A percentile compares a stretch with the other conserved stretches of the same genome.
phyloP scores from a whole-genome alignment of 2,329 filamentous ascomycete genomes.

The Onygena corvina region DNA sequence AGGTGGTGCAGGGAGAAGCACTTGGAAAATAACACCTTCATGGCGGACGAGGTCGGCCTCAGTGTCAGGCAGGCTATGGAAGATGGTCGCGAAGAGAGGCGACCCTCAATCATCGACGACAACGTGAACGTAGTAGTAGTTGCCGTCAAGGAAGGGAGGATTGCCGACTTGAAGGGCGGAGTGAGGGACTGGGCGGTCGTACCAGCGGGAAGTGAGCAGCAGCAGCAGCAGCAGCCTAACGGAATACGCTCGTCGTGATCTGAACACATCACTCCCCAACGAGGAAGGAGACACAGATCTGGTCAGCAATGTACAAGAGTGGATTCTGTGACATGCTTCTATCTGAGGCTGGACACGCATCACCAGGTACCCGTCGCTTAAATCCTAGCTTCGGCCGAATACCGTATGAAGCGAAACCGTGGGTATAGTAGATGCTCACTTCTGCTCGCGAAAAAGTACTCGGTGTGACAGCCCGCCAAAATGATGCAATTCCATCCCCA shows the following conservation, averaged over 20 bases:
- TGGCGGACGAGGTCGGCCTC: constrained; percentile 37
- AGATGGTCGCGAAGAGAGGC: constrained; percentile 24
- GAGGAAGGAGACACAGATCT: too few relatives aligned
- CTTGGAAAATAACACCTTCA: constrained; percentile 84
- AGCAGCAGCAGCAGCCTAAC: not conserved
- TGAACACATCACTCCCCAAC: too few relatives aligned
- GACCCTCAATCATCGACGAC: constrained; percentile 51
- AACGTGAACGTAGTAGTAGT: constrained; percentile 83
- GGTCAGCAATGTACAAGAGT: too few relatives aligned
- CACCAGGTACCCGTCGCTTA: too few relatives aligned
- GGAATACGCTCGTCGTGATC: not conserved
- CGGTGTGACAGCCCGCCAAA: too few relatives aligned
- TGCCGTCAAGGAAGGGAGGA: constrained; percentile 68
- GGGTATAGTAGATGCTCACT: too few relatives aligned
- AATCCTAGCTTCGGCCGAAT: too few relatives aligned
- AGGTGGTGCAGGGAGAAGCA: constrained; percentile 71
- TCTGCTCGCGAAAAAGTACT: too few relatives aligned
- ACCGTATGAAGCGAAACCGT: too few relatives aligned
- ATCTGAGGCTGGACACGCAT: too few relatives aligned
- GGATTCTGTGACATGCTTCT: too few relatives aligned
- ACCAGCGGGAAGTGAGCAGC: constrained; percentile 21
- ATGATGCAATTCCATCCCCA: too few relatives aligned
- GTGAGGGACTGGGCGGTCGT: constrained; percentile 62
- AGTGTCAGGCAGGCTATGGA: constrained; percentile 24
- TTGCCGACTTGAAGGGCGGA: constrained; percentile 90